Percentiles rank a stretch among this genome's conserved stretches.
Conservation (phyloP, 2,329 filamentous ascomycete species). For the Ceratocystis ficicola region DNA sequence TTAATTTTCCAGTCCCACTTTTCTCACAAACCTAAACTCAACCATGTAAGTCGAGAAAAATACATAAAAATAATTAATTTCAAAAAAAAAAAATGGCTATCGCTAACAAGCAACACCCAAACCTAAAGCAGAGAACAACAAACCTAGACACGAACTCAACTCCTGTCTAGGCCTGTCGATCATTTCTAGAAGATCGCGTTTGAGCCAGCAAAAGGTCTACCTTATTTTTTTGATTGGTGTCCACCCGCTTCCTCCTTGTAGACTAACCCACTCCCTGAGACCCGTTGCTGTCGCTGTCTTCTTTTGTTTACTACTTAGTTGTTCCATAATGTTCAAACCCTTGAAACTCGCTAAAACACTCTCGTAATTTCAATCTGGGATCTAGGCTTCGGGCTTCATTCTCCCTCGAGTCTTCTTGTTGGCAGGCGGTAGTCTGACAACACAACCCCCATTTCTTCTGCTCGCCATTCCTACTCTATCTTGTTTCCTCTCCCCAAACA, state of each 20-base stretch:
- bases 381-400: neutral
- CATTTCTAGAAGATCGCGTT: conserved; percentile 10
- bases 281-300: neutral
- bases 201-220: conserved; percentile 5
- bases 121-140: neutral
- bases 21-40: conserved; percentile 3
- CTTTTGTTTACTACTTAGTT: neutral
- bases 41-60: neutral
- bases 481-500: conserved; percentile 6
- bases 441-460: neutral
- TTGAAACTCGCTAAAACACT: conserved; percentile 44
- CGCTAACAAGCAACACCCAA: neutral
- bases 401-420: conserved; percentile 26
- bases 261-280: neutral
- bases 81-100: neutral
- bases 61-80: neutral
- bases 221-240: neutral
- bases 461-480: neutral
- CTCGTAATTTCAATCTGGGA: conserved; percentile 33
- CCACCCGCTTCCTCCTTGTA: neutral
- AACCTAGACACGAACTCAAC: conserved; percentile 4
- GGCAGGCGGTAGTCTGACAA: conserved; percentile 1
- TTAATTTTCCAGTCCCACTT: conserved; percentile 1
- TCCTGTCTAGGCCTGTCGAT: conserved; percentile 3
- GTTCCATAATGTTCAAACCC: conserved; percentile 26